These are phyloP conservation scores for Fraxinus quadrangulata DNA, from an alignment of 257 asterid species.

Conservation along the genomic window DNA sequence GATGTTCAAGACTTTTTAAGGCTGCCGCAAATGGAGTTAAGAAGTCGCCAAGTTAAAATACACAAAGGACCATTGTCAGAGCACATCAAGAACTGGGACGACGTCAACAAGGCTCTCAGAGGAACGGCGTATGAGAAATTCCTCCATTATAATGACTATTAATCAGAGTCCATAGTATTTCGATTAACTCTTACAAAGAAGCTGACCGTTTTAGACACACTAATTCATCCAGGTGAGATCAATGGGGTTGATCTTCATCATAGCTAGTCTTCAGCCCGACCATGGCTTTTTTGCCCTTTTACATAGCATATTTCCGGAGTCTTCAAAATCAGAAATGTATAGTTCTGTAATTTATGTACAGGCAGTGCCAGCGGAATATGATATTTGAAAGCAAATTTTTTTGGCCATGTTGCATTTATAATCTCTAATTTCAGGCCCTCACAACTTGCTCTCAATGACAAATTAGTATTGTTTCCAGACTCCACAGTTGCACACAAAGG, in stretches of 20 bases:
- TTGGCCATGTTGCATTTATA: background rate
- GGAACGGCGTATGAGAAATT: constrained; percentile 78
- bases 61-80: constrained; percentile 70
- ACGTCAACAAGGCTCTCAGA: constrained; percentile 54
- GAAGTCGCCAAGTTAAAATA: constrained; percentile 88
- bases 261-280: background rate
- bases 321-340: constrained; percentile 24
- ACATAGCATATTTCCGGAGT: background rate
- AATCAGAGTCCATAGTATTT: constrained; percentile 7
- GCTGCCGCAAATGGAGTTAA: constrained; percentile 62
- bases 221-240: constrained; percentile 28
- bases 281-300: background rate
- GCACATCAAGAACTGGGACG: constrained; percentile 82
- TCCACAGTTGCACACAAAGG: background rate
- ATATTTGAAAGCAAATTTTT: background rate
- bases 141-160: constrained; percentile 55
- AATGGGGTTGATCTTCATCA: constrained; percentile 30
- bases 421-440: background rate
- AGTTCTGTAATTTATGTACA: constrained; percentile 30
- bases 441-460: no score
- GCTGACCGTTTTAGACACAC: constrained; percentile 10
- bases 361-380: constrained; percentile 19
- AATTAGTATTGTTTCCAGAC: background rate
- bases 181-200: constrained; percentile 3
- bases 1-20: constrained; percentile 72